These are phyloP conservation scores for Cyberlindnera saturnus DNA, from an alignment of 805 yeast genomes.

Conservation along the genomic window DNA sequence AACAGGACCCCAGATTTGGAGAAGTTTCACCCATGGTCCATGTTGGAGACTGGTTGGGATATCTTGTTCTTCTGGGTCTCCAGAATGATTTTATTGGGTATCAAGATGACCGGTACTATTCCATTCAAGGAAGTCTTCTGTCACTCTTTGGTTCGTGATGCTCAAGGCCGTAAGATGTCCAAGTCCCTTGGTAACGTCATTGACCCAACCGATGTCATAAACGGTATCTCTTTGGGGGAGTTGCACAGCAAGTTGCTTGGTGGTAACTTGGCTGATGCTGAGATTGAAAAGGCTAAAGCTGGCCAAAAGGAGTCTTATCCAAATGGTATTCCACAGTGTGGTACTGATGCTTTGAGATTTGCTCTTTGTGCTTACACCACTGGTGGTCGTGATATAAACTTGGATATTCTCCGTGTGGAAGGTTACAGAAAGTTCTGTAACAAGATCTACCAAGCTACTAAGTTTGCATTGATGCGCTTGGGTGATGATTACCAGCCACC, in stretches of 20 bases:
- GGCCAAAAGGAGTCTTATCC: slow-evolving; percentile 93
- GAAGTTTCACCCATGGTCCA: slow-evolving; percentile 80
- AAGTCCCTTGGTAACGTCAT: slow-evolving; percentile 95
- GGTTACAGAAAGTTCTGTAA: slow-evolving; percentile 99
- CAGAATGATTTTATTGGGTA: slow-evolving; percentile 88
- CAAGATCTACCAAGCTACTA: slow-evolving; percentile 98
- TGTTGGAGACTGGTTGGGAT: slow-evolving; percentile 99
- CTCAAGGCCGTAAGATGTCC: slow-evolving; percentile 99
- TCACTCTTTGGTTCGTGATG: slow-evolving; percentile 97
- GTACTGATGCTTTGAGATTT: slow-evolving; percentile 97
- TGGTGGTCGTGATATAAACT: slow-evolving; percentile 97
- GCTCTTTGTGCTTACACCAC: slow-evolving; percentile 98
- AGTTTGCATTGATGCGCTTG: slow-evolving; percentile 87
- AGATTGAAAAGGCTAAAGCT: slow-evolving; percentile 75
- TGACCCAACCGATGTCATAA: slow-evolving; percentile 92
- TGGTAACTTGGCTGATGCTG: slow-evolving; percentile 89
- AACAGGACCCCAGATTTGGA: slow-evolving; percentile 65
- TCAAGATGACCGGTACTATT: slow-evolving; percentile 82
- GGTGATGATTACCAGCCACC: slow-evolving; percentile 89
- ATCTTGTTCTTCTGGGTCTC: slow-evolving; percentile 98
- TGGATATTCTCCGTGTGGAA: slow-evolving; percentile 93
- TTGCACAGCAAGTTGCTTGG: slow-evolving; percentile 68
- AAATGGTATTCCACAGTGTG: slow-evolving; percentile 97
- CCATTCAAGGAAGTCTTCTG: slow-evolving; percentile 98
- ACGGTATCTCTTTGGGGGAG: slow-evolving; percentile 75